Conservation (phyloP, 192 early-diverging fungal species). For the Jimgerdemannia lactiflua region DNA sequence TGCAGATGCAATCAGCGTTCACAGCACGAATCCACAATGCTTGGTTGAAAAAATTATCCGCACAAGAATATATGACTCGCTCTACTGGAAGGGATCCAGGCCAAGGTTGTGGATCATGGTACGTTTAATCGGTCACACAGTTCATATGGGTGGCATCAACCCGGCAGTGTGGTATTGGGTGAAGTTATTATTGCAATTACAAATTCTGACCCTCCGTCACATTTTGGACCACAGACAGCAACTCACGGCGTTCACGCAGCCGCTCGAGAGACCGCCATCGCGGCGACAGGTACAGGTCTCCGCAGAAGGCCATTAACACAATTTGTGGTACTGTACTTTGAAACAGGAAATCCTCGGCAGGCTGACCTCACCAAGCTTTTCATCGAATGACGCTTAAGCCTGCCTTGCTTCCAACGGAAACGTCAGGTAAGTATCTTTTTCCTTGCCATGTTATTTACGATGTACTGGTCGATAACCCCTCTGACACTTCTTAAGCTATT, state of each 20-base stretch:
- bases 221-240: background rate
- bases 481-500: no score
- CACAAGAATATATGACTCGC: conserved; percentile 83
- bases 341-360: no score
- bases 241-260: background rate
- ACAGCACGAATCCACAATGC: conserved; percentile 91
- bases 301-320: no score
- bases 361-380: no score
- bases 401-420: no score
- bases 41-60: conserved; percentile 94
- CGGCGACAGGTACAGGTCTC: background rate
- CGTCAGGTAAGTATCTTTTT: no score
- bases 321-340: no score
- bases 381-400: no score
- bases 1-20: conserved; percentile 35
- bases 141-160: no score
- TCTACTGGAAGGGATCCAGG: conserved; percentile 86
- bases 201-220: background rate
- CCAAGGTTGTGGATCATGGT: conserved; percentile 7
- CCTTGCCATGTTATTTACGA: no score
- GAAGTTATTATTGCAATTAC: background rate
- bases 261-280: background rate
- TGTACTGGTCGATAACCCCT: no score
- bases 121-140: background rate
- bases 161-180: background rate